Evolutionary conservation across 306 rosid species (phyloP).

Genomic region (Glycine soja): DNA sequence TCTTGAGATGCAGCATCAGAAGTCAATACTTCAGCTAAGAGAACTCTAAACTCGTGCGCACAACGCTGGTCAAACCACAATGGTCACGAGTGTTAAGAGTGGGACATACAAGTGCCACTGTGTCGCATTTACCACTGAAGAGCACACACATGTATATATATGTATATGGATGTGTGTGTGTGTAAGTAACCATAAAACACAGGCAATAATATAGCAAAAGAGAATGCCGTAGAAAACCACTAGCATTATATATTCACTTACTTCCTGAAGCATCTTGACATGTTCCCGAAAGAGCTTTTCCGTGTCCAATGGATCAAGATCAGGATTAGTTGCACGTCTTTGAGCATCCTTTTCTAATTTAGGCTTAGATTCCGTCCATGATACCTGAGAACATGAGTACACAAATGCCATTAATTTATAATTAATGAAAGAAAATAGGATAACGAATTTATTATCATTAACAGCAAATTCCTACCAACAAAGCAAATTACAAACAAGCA

Average conservation of each 20-base stretch:
- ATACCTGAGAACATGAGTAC: constrained; percentile 64
- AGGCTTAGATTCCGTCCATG: constrained; percentile 87
- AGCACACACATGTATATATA: neutral
- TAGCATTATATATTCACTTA: constrained; percentile 48
- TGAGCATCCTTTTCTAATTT: constrained; percentile 91
- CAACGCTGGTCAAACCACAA: constrained; percentile 69
- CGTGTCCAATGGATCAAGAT: constrained; percentile 75
- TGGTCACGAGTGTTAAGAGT: constrained; percentile 33
- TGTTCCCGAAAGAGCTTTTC: constrained; percentile 94
- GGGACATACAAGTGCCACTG: constrained; percentile 6
- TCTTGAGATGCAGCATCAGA: constrained; percentile 68
- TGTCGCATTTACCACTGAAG: too few relatives aligned
- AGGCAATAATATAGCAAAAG: constrained; percentile 1
- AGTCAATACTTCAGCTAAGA: constrained; percentile 76
- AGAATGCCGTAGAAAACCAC: constrained; percentile 7
- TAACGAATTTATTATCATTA: constrained; percentile 17
- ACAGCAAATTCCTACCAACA: constrained; percentile 23
- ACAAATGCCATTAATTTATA: constrained; percentile 5
- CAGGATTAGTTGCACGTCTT: constrained; percentile 83
- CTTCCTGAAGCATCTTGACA: constrained; percentile 90
- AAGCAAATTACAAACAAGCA: constrained; percentile 17
- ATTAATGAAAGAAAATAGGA: constrained; percentile 17
- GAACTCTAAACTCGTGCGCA: constrained; percentile 73
- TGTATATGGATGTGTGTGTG: neutral
- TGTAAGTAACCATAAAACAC: neutral